A percentile compares a stretch with the other conserved stretches of the same genome.
These are phyloP conservation scores for Apiospora aurea DNA, from an alignment of 2,329 filamentous ascomycete species.

Conservation along the genomic window DNA sequence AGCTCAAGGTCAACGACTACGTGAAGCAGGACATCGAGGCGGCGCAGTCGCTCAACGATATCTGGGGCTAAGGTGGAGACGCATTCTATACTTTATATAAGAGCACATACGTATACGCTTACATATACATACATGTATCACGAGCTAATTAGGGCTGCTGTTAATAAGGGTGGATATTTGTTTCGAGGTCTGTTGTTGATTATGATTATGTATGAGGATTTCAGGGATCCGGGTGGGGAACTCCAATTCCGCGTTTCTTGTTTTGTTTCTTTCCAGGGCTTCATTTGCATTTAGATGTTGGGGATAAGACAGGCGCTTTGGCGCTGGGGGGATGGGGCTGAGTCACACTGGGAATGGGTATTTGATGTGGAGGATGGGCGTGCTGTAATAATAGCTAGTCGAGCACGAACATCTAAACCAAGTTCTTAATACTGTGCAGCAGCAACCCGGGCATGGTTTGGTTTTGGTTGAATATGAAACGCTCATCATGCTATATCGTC, in stretches of 20 bases:
- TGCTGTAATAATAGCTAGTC: background rate
- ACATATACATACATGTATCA: background rate
- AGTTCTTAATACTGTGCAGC: constrained; percentile 3
- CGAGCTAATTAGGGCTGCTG: background rate
- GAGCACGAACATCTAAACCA: background rate
- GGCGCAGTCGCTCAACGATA: constrained; percentile 12
- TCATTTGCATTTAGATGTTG: background rate
- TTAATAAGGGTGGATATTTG: background rate
- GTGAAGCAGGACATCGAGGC: constrained; percentile 35
- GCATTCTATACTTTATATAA: background rate
- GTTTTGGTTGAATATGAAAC: background rate
- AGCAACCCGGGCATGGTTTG: background rate
- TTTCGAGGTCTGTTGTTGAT: background rate
- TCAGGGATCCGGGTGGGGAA: background rate
- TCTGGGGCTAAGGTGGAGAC: constrained; percentile 24
- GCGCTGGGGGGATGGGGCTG: background rate
- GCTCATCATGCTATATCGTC: background rate
- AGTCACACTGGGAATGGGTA: background rate
- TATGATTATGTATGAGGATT: background rate
- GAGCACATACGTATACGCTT: background rate
- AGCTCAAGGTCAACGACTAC: constrained; percentile 36
- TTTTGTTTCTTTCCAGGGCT: background rate
- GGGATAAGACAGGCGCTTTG: constrained; percentile 8
- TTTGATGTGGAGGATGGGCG: background rate
- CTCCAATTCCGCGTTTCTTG: background rate